These are phyloP conservation scores for Liriodendron chinense DNA, from an alignment of 164 flowering plant species.

Conservation along the genomic window DNA sequence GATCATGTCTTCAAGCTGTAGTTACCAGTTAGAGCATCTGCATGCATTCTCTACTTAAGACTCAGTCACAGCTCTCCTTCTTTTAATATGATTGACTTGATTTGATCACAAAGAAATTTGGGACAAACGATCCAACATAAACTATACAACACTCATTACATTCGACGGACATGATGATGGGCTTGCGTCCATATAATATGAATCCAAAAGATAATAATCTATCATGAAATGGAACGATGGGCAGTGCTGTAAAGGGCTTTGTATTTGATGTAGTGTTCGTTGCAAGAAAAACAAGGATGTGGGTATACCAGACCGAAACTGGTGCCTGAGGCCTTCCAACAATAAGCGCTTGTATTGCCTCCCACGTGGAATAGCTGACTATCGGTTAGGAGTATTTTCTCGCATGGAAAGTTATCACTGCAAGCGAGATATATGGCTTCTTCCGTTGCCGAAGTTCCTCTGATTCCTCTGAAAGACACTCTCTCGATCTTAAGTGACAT, in stretches of 20 bases:
- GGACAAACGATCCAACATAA: neutral
- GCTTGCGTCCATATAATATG: neutral
- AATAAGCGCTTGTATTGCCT: constrained; percentile 46
- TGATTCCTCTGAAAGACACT: constrained; percentile 53
- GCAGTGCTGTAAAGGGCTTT: constrained; percentile 13
- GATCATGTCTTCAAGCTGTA: neutral
- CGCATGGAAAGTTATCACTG: constrained; percentile 76
- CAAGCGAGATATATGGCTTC: constrained; percentile 75
- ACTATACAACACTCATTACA: neutral
- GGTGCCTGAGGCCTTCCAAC: constrained; percentile 79
- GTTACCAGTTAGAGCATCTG: neutral
- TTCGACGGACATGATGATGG: neutral
- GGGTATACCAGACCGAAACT: constrained; percentile 55
- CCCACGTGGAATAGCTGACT: constrained; percentile 39
- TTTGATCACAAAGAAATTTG: neutral
- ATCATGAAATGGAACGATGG: constrained; percentile 16
- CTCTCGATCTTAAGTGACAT: constrained; percentile 52
- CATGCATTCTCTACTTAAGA: neutral
- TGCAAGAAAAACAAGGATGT: constrained; percentile 47
- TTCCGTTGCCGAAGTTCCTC: constrained; percentile 78
- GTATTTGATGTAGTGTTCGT: constrained; percentile 30
- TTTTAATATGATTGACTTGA: neutral
- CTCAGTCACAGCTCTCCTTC: neutral
- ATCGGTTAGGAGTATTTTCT: constrained; percentile 55
- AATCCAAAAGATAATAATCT: neutral